These are phyloP conservation scores for Boletus bicolor DNA, from an alignment of 768 basidiomycete genomes.

Conservation along the genomic window DNA sequence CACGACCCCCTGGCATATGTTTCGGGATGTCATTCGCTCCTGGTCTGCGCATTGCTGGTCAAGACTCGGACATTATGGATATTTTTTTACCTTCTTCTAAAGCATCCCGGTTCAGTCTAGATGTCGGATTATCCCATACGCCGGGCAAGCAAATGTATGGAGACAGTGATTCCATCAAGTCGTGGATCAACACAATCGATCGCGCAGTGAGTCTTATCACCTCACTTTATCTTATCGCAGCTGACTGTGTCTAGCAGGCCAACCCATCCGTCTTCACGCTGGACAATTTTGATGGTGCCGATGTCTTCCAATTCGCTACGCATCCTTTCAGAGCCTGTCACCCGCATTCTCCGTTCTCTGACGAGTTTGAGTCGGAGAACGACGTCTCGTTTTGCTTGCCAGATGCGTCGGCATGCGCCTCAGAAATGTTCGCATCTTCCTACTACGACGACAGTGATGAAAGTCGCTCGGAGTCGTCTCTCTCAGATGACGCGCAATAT, in stretches of 20 bases:
- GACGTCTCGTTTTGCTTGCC: conserved; percentile 14
- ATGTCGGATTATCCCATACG: conserved; percentile 6
- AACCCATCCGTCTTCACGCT: conserved; percentile 6
- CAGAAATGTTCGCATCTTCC: conserved; percentile 11
- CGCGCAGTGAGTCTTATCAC: conserved; percentile 14
- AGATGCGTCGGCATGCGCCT: conserved; percentile 19
- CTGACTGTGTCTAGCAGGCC: conserved; percentile 13
- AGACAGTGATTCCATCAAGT: conserved; percentile 21
- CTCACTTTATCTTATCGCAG: background rate
- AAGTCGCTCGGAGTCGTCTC: conserved; percentile 14
- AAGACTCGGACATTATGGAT: conserved; percentile 16
- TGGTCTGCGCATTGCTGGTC: conserved; percentile 29
- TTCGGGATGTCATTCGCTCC: conserved; percentile 20
- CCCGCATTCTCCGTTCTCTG: conserved; percentile 22
- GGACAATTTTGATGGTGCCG: background rate
- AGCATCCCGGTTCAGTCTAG: background rate
- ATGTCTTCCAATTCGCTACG: conserved; percentile 14
- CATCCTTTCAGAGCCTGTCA: conserved; percentile 17
- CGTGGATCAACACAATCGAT: conserved; percentile 28
- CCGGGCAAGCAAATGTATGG: conserved; percentile 23
- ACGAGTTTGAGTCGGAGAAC: conserved; percentile 21
- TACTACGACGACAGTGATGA: conserved; percentile 23
- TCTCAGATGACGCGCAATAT: conserved; percentile 35
- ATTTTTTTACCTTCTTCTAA: conserved; percentile 15
- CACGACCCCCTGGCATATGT: conserved; percentile 6